A percentile compares a stretch with the other conserved stretches of the same genome.
These are phyloP conservation scores for Rhododendron mucronatum DNA, from an alignment of 148 eudicot species.

Conservation along the genomic window DNA sequence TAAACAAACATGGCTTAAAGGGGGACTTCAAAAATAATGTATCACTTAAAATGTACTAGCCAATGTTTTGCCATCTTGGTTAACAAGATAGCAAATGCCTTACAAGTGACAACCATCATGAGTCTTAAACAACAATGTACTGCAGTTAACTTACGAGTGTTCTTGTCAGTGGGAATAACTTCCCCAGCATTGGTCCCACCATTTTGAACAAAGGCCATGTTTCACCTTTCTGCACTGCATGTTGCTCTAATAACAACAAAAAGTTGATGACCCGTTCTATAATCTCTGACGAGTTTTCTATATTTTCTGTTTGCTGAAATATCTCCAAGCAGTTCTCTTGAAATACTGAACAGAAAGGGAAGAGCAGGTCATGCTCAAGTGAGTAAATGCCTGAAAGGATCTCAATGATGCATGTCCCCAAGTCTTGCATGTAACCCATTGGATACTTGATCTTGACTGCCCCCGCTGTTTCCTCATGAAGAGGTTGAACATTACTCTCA, in stretches of 20 bases:
- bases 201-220: constrained; percentile 66
- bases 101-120: neutral
- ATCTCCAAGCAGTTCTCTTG: constrained; percentile 54
- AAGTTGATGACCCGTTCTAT: constrained; percentile 38
- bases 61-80: neutral
- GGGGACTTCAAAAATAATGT: neutral
- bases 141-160: constrained; percentile 51
- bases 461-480: constrained; percentile 29
- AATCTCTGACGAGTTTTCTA: constrained; percentile 26
- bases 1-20: neutral
- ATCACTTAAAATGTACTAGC: neutral
- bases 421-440: constrained; percentile 38
- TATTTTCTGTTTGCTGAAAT: constrained; percentile 40
- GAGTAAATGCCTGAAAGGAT: constrained; percentile 60
- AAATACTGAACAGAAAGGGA: constrained; percentile 54
- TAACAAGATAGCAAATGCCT: neutral
- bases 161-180: constrained; percentile 50
- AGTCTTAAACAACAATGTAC: neutral
- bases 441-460: constrained; percentile 27
- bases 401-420: constrained; percentile 68
- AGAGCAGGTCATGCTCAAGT: constrained; percentile 42
- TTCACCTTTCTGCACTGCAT: constrained; percentile 58
- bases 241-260: constrained; percentile 44
- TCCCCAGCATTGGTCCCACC: constrained; percentile 68
- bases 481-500: constrained; percentile 21